Conservation (phyloP, 768 basidiomycete genomes). For the Pholiota microspora region DNA sequence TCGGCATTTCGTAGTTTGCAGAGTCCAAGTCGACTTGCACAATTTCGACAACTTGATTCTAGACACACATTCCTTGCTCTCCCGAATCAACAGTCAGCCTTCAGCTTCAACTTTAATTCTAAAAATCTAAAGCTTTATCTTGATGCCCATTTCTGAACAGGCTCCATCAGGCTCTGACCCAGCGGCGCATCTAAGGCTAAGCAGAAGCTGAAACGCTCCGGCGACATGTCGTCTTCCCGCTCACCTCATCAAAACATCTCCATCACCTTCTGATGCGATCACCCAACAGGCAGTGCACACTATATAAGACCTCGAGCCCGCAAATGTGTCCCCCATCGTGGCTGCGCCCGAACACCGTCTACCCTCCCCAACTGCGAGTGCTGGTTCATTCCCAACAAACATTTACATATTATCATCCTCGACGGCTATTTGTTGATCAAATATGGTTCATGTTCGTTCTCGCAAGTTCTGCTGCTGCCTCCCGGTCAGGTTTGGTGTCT, state of each 20-base stretch:
- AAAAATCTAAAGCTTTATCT: too few species aligned
- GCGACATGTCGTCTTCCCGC: neutral
- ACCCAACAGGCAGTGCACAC: neutral
- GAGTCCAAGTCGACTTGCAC: too few species aligned
- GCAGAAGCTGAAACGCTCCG: neutral
- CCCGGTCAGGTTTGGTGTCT: conserved; percentile 63
- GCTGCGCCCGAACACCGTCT: conserved; percentile 33
- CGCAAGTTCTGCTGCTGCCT: conserved; percentile 65
- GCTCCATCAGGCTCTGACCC: too few species aligned
- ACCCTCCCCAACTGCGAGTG: conserved; percentile 14
- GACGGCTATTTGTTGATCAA: conserved; percentile 27
- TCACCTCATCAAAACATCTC: neutral
- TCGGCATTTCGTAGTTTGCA: too few species aligned
- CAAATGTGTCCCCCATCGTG: conserved; percentile 23
- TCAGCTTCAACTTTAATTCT: too few species aligned
- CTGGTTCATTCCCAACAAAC: conserved; percentile 17
- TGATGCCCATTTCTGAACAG: too few species aligned
- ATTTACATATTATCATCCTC: conserved; percentile 15
- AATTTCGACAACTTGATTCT: too few species aligned
- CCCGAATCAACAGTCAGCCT: too few species aligned
- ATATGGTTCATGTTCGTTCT: conserved; percentile 48
- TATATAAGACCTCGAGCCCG: conserved; percentile 11
- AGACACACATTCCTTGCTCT: too few species aligned
- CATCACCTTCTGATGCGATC: conserved; percentile 3
- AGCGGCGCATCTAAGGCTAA: too few species aligned